A percentile compares a stretch with the other conserved stretches of the same genome.
Conservation (phyloP, 306 rosid genomes). For the Quercus dentata region DNA sequence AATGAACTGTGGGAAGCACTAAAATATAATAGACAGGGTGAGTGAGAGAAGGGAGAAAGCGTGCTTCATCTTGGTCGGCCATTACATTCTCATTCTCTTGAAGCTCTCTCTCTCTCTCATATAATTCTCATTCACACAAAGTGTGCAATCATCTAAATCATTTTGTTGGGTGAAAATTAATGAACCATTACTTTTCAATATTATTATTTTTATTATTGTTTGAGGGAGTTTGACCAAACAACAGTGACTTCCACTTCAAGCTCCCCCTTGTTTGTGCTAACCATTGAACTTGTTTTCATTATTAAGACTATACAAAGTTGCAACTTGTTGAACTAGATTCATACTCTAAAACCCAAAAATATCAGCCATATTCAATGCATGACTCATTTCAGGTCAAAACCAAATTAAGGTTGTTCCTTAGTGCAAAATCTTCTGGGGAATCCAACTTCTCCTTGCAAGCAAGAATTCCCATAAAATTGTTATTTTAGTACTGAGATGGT, state of each 20-base stretch:
- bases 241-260: no score
- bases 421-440: not conserved
- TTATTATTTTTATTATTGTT: conserved; percentile 6
- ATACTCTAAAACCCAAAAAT: not conserved
- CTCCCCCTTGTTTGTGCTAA: no score
- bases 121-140: conserved; percentile 12
- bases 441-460: not conserved
- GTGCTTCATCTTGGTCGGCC: conserved; percentile 34
- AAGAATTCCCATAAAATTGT: not conserved
- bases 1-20: conserved; percentile 14
- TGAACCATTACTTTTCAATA: conserved; percentile 4
- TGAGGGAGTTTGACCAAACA: no score
- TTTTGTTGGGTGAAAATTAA: conserved; percentile 16
- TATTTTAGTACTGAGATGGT: not conserved
- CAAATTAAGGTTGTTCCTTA: not conserved
- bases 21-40: conserved; percentile 1
- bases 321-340: not conserved
- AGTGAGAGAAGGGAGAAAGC: not conserved
- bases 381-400: not conserved
- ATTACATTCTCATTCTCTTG: not conserved
- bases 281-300: no score
- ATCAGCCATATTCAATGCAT: not conserved
- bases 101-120: not conserved
- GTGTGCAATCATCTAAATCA: conserved; percentile 31
- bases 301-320: not conserved